Percentiles rank a stretch among this genome's conserved stretches.
These are phyloP conservation scores for Neoascochyta sp. DNA, from an alignment of 2,329 filamentous ascomycete species.

Conservation along the genomic window DNA sequence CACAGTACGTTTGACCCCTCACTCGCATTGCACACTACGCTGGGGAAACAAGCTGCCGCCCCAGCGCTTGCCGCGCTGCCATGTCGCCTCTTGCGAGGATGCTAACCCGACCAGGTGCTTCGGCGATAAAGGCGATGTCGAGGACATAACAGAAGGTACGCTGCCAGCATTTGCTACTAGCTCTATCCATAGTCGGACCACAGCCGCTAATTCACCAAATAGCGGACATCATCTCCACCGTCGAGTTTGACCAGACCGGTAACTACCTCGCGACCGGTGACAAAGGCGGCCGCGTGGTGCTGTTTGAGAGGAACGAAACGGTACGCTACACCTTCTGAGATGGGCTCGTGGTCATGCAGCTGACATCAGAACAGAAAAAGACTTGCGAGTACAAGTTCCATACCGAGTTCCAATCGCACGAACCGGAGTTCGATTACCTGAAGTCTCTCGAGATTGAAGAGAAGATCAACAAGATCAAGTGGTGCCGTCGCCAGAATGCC, in stretches of 20 bases:
- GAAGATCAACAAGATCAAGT: slow-evolving; percentile 99
- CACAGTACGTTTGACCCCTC: slow-evolving; percentile 67
- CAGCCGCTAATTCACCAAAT: slow-evolving; percentile 11
- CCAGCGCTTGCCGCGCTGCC: slow-evolving; percentile 1
- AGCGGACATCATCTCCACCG: slow-evolving; percentile 90
- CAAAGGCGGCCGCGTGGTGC: slow-evolving; percentile 78
- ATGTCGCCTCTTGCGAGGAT: slow-evolving; percentile 2
- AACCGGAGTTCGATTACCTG: slow-evolving; percentile 98
- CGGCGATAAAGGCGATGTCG: slow-evolving; percentile 98
- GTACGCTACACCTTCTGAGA: slow-evolving; percentile 51
- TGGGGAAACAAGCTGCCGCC: not conserved
- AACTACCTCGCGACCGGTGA: slow-evolving; percentile 89
- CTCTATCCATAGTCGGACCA: slow-evolving; percentile 1
- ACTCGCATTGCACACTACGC: slow-evolving; percentile 1
- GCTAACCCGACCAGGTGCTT: slow-evolving; percentile 71
- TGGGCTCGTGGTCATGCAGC: not conserved
- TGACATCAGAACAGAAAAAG: slow-evolving; percentile 70
- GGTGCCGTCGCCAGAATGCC: slow-evolving; percentile 96
- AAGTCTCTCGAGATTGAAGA: slow-evolving; percentile 99
- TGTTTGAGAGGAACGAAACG: slow-evolving; percentile 93
- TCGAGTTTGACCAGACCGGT: slow-evolving; percentile 85
- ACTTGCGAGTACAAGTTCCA: slow-evolving; percentile 99
- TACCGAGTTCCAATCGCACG: slow-evolving; percentile 98
- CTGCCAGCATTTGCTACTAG: slow-evolving; percentile 9
- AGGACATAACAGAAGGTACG: slow-evolving; percentile 94